Evolutionary conservation across 768 basidiomycete genomes (phyloP).

Genomic region (Russula ochroleuca): DNA sequence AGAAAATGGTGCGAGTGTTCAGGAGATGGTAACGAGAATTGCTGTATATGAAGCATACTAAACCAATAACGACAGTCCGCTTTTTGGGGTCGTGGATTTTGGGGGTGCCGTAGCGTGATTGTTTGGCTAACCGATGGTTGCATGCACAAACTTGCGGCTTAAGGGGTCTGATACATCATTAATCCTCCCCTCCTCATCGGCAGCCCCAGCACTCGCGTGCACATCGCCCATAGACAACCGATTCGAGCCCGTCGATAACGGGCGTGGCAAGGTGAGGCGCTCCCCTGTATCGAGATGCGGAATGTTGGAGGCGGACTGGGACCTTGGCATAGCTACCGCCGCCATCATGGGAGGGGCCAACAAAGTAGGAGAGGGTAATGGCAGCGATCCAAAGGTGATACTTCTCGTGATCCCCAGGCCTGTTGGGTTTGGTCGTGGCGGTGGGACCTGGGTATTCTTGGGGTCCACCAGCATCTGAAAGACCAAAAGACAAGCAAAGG

Average conservation of each 20-base stretch:
- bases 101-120: neutral
- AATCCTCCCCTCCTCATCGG: slow-evolving; percentile 24
- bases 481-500: slow-evolving; percentile 61
- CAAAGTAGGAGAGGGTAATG: slow-evolving; percentile 19
- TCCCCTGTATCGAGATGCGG: slow-evolving; percentile 5
- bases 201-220: neutral
- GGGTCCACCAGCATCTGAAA: slow-evolving; percentile 69
- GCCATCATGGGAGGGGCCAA: slow-evolving; percentile 18
- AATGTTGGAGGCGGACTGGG: slow-evolving; percentile 16
- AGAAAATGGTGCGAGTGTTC: neutral
- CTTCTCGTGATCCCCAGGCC: neutral
- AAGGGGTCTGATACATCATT: neutral
- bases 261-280: neutral
- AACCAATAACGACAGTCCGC: slow-evolving; percentile 7
- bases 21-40: neutral
- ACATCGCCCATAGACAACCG: slow-evolving; percentile 9
- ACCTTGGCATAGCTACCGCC: slow-evolving; percentile 6
- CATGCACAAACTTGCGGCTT: slow-evolving; percentile 1
- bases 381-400: slow-evolving; percentile 15
- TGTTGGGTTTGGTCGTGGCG: slow-evolving; percentile 16
- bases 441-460: slow-evolving; percentile 36
- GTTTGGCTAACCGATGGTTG: slow-evolving; percentile 21
- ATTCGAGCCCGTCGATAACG: slow-evolving; percentile 2
- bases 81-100: slow-evolving; percentile 1
- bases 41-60: neutral